phyloP scores from a whole-genome alignment of 306 rosid species.

The Rosa lucieae region DNA sequence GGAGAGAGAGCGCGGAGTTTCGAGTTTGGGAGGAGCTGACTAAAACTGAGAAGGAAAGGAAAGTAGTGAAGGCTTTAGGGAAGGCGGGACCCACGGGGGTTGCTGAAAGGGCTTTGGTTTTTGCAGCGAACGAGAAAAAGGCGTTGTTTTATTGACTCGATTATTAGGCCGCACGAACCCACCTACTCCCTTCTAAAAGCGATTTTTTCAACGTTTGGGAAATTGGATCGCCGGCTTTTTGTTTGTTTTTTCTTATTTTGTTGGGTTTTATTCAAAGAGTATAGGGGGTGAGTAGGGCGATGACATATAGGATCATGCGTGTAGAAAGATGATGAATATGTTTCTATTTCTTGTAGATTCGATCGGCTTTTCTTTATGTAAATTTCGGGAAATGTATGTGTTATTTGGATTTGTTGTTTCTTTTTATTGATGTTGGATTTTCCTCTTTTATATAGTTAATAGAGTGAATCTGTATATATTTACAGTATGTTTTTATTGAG shows the following conservation, averaged over 20 bases:
- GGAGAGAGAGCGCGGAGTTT: neutral
- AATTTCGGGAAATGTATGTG: too few species aligned
- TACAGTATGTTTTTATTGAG: too few species aligned
- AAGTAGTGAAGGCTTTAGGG: neutral
- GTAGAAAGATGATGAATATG: neutral
- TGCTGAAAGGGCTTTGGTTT: neutral
- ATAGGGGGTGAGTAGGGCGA: neutral
- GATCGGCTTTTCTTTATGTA: too few species aligned
- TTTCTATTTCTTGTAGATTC: neutral
- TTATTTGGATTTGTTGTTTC: too few species aligned
- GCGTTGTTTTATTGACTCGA: neutral
- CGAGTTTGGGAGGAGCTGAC: neutral
- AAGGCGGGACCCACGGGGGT: neutral
- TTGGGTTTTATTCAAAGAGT: neutral
- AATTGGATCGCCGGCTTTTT: conserved; percentile 8
- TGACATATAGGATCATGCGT: neutral
- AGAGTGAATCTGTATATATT: too few species aligned
- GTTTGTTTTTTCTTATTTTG: neutral
- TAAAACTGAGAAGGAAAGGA: neutral
- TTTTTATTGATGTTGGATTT: too few species aligned
- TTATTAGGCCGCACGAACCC: neutral
- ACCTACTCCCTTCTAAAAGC: neutral
- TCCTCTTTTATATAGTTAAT: too few species aligned
- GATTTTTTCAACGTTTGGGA: neutral
- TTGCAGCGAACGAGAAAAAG: neutral